phyloP scores from a whole-genome alignment of 176 grass and related monocot species.

The Triticum timopheevii region DNA sequence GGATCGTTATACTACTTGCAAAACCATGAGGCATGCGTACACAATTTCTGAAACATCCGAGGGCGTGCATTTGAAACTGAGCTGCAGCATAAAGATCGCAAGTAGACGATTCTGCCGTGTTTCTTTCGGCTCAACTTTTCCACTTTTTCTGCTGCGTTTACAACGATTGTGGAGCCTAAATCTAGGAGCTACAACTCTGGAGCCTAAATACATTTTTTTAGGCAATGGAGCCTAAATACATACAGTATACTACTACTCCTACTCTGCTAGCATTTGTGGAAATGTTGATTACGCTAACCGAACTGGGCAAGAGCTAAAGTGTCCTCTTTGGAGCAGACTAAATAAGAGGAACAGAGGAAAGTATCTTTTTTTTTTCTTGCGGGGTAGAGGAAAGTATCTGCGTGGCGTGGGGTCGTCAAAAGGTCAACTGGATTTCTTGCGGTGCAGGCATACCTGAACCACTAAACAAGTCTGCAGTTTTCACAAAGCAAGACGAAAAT shows the following conservation, averaged over 20 bases:
- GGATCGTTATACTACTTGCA: too few species aligned
- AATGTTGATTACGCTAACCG: slow-evolving; percentile 28
- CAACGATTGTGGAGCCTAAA: neutral
- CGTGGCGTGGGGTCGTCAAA: neutral
- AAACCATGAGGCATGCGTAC: neutral
- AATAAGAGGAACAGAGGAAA: neutral
- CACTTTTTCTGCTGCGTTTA: slow-evolving; percentile 21
- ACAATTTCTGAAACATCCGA: neutral
- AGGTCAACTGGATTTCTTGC: slow-evolving; percentile 14
- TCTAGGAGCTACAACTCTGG: neutral
- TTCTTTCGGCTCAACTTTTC: slow-evolving; percentile 46
- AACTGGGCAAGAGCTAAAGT: neutral
- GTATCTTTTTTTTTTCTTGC: neutral
- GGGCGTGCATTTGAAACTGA: neutral
- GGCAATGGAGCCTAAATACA: neutral
- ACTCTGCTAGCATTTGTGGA: neutral
- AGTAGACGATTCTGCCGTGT: slow-evolving; percentile 45
- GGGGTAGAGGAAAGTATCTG: slow-evolving; percentile 14
- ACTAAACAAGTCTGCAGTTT: neutral
- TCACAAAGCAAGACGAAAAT: neutral
- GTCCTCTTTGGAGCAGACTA: neutral
- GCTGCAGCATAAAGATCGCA: neutral
- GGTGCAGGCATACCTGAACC: slow-evolving; percentile 18
- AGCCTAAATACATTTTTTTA: neutral
- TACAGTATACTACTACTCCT: neutral